Conservation (phyloP, 129 eudicot species). For the Centrapalus pauciflorus region DNA sequence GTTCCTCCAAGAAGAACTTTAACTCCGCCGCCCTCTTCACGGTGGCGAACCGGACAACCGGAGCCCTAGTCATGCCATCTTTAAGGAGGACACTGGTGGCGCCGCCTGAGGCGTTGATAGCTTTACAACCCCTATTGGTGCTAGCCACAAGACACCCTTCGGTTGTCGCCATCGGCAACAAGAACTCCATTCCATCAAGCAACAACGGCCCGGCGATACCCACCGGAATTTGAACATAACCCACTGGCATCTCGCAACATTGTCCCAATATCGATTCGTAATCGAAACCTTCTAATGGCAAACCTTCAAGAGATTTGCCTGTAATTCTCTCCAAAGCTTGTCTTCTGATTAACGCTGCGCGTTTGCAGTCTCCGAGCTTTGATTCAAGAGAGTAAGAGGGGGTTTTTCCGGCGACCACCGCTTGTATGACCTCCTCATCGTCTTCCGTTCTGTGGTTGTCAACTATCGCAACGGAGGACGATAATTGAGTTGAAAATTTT, state of each 20-base stretch:
- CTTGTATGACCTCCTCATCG: slow-evolving; percentile 34
- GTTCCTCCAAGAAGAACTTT: slow-evolving; percentile 48
- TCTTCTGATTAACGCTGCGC: slow-evolving; percentile 42
- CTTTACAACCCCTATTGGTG: slow-evolving; percentile 58
- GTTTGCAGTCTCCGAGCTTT: slow-evolving; percentile 42
- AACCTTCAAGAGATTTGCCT: slow-evolving; percentile 39
- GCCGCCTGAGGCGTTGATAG: slow-evolving; percentile 48
- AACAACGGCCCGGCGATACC: slow-evolving; percentile 49
- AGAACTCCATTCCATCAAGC: slow-evolving; percentile 39
- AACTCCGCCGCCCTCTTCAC: slow-evolving; percentile 56
- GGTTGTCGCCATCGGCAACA: slow-evolving; percentile 66
- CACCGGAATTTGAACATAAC: slow-evolving; percentile 60
- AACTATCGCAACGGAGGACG: neutral
- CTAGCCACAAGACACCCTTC: slow-evolving; percentile 67
- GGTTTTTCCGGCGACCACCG: slow-evolving; percentile 33
- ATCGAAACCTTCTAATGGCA: slow-evolving; percentile 52
- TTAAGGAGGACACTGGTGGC: slow-evolving; percentile 42
- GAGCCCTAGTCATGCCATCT: slow-evolving; percentile 67
- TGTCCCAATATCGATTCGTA: slow-evolving; percentile 57
- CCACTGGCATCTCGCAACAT: slow-evolving; percentile 73
- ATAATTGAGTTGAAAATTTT: neutral
- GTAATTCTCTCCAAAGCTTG: slow-evolving; percentile 50
- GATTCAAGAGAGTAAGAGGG: slow-evolving; percentile 50
- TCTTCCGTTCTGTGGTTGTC: slow-evolving; percentile 3
- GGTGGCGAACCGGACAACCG: slow-evolving; percentile 53